Base-by-base conservation (phyloP, 176 grass and related monocot genomes). In the Oryza glaberrima region DNA sequence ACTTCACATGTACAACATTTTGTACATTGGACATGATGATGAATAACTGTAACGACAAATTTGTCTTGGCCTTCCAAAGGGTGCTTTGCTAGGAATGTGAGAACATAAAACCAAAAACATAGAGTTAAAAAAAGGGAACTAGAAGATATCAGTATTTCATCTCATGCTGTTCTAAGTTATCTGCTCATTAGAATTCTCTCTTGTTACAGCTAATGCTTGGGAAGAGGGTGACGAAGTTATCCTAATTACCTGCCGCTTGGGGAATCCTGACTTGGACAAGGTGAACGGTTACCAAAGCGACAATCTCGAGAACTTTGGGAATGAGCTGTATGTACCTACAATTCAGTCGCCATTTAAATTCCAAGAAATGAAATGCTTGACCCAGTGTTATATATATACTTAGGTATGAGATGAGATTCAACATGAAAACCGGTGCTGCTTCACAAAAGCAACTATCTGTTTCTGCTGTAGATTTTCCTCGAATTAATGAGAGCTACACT, bases 341-440 rank as follows among this genome's bases (percentile, higher is more conserved):
- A 25, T 15, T 70, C 4, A 7, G 45, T 14, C 65, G 76, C 72
- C 85, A n/a, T 72, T 74, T 85, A 79, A 22, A 43, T 75, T 87
- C 34, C 74, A 78, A 69, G 46, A 10, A 82, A 67, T 66, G 40
- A 15, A 85, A 30, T 67, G 7, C 1, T 41, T 83, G 10, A 9
- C 16, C n/a, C 73, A 34, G 79, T 63, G 30, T 7, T 41, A 41
- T 41, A 8, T 8, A 41, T 34, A 43, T 34, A 12, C 36, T 52
- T 76, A 95, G 96, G 79, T 98, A 95, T 19, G 96, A 94, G 84
- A 95, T 98, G 96, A 87, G 91, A 60, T 98, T 98, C 80, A 95
- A 98, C 81, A 94, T 94, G 93, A 98, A 90, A 89, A 86, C 76
- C 12, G 93, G 93, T 40, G 86, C 76, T 85, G 89, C 96, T 90